These are phyloP conservation scores for Cercospora sesami DNA, from an alignment of 2,329 filamentous ascomycete genomes.

Conservation along the genomic window DNA sequence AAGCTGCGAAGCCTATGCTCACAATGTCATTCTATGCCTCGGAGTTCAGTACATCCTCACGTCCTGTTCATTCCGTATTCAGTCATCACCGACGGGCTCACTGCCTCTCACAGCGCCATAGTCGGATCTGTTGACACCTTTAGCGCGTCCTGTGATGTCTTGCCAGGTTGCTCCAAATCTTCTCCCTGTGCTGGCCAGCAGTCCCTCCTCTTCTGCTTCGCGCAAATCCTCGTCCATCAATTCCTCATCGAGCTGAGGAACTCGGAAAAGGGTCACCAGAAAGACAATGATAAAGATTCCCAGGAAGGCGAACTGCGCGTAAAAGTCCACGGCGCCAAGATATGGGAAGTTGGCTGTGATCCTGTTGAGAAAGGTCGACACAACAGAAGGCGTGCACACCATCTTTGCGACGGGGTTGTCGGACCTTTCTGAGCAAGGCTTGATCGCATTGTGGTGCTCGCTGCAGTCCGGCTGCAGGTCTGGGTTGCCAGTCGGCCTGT, in stretches of 20 bases:
- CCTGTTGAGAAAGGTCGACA: constrained; percentile 89
- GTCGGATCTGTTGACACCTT: constrained; percentile 34
- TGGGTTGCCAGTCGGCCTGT: constrained; percentile 62
- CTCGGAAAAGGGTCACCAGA: constrained; percentile 73
- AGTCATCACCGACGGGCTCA: constrained; percentile 3
- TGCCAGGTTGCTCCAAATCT: constrained; percentile 86
- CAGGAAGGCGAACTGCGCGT: constrained; percentile 92
- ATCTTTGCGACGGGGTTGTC: constrained; percentile 69
- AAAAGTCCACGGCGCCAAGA: constrained; percentile 90
- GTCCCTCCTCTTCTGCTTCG: constrained; percentile 87
- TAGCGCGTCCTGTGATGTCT: constrained; percentile 69
- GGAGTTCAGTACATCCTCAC: constrained; percentile 12
- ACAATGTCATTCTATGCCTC: constrained; percentile 3
- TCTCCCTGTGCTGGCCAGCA: constrained; percentile 78
- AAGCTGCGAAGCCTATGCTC: not conserved
- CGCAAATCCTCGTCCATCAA: constrained; percentile 87
- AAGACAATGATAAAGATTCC: constrained; percentile 78
- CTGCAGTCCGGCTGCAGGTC: constrained; percentile 74
- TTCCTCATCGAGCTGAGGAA: constrained; percentile 72
- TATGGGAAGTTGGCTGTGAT: constrained; percentile 93
- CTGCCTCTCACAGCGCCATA: constrained; percentile 17
- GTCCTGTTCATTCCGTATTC: not conserved
- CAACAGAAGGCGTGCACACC: constrained; percentile 87
- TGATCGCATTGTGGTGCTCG: constrained; percentile 68
- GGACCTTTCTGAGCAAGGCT: constrained; percentile 76